phyloP scores from a whole-genome alignment of 2,329 filamentous ascomycete genomes.

The Fusarium sp. region DNA sequence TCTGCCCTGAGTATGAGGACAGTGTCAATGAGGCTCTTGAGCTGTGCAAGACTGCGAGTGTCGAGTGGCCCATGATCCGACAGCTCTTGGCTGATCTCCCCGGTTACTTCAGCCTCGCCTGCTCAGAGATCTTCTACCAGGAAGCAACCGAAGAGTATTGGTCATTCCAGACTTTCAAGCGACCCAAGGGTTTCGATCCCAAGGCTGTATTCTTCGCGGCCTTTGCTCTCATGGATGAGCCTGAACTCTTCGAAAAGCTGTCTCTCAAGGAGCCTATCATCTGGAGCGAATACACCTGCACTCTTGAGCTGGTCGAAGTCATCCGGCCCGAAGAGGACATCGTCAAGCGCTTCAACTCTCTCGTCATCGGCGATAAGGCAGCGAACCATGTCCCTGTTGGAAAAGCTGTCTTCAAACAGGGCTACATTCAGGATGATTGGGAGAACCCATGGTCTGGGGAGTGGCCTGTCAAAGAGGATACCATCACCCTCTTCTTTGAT shows the following conservation, averaged over 20 bases:
- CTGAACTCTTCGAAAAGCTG: slow-evolving; percentile 45
- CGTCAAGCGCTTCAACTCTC: slow-evolving; percentile 55
- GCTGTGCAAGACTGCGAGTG: slow-evolving; percentile 72
- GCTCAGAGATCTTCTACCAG: slow-evolving; percentile 70
- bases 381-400: slow-evolving; percentile 55
- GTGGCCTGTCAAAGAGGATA: slow-evolving; percentile 25
- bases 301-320: slow-evolving; percentile 68
- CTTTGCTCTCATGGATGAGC: slow-evolving; percentile 51
- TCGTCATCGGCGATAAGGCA: slow-evolving; percentile 48
- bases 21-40: slow-evolving; percentile 72
- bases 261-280: slow-evolving; percentile 44
- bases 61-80: slow-evolving; percentile 71
- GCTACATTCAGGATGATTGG: slow-evolving; percentile 59
- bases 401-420: slow-evolving; percentile 53
- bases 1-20: slow-evolving; percentile 80
- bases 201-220: slow-evolving; percentile 55
- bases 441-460: slow-evolving; percentile 45
- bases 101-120: slow-evolving; percentile 82
- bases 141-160: slow-evolving; percentile 40
- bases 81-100: slow-evolving; percentile 67
- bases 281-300: slow-evolving; percentile 59
- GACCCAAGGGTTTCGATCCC: slow-evolving; percentile 54
- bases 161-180: slow-evolving; percentile 39
- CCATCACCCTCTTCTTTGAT: slow-evolving; percentile 72
- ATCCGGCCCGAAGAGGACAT: slow-evolving; percentile 53